Evolutionary conservation across 257 asterid species (phyloP), one percentile per base, ranked within the genome.

Genomic region (Paulownia fortunei): DNA sequence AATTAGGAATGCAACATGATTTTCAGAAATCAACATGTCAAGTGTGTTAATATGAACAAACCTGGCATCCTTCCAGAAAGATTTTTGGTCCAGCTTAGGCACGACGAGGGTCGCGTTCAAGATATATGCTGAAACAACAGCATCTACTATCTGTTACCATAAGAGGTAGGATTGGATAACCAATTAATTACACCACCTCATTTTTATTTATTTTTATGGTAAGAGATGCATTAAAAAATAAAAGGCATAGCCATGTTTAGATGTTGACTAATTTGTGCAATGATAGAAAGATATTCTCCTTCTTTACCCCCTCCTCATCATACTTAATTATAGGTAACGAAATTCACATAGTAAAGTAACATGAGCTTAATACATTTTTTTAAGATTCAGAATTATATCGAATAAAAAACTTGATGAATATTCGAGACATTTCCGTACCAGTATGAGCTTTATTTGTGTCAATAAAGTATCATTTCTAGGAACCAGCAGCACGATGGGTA

Each of bases 21-120:
- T 16, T 7, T 54, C 11, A 18, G 24, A 69, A 27, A 27, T 51
- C 32, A 37, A 67, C 10, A 27, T 36, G 63, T 41, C 21, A 49
- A 19, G 44, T 3, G 2, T 32, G 44, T 10, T 62, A 12, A 4
- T 15, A 49, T 9, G 47, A 44, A 66, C 6, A 30, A 44, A 92
- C 97, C 97, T 92, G 66, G 87, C 71, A 79, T 92, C 97, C 76
- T 89, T 90, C 97, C 97, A 92, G 88, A 83, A 92, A 41, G 97
- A 92, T n/a, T 85, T 82, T 24, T 89, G 88, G 81, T 92, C 97
- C 55, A 92, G 83, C 69, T 77, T 89, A 60, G 97, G 97, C 63
- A 92, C 87, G 21, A 92, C 88, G 44, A 92, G 92, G 67, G 89
- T 74, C 10, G 96, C 92, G 61, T 89, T 92, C 87, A 92, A 84